A percentile compares a stretch with the other conserved stretches of the same genome.
phyloP scores from a whole-genome alignment of 805 yeast genomes.

The Ogataea pignaliae region DNA sequence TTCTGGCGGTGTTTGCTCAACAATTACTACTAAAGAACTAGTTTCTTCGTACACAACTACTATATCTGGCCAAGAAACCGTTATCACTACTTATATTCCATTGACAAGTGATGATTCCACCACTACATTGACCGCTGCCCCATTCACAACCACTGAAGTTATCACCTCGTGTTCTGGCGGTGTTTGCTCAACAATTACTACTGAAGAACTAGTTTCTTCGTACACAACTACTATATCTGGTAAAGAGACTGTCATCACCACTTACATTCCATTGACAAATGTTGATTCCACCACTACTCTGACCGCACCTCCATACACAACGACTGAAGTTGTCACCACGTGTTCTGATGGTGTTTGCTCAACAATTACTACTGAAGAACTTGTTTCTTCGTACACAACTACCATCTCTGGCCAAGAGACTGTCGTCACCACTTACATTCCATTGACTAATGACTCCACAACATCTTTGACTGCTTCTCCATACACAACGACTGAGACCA shows the following conservation, averaged over 20 bases:
- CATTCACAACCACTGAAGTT: slow-evolving; percentile 8
- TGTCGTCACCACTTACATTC: slow-evolving; percentile 18
- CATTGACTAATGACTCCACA: slow-evolving; percentile 3
- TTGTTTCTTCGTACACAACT: slow-evolving; percentile 21
- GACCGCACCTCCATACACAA: slow-evolving; percentile 9
- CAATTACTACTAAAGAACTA: slow-evolving; percentile 13
- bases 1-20: slow-evolving; percentile 12
- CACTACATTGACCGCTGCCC: slow-evolving; percentile 4
- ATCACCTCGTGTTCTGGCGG: slow-evolving; percentile 2
- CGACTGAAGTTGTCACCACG: slow-evolving; percentile 11
- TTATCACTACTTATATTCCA: slow-evolving; percentile 17
- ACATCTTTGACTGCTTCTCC: slow-evolving; percentile 6
- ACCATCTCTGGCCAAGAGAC: slow-evolving; percentile 15
- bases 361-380: slow-evolving; percentile 12
- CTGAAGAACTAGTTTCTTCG: slow-evolving; percentile 18
- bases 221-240: slow-evolving; percentile 21
- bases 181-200: slow-evolving; percentile 12
- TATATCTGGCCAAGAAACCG: slow-evolving; percentile 14
- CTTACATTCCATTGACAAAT: slow-evolving; percentile 2
- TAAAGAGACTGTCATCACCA: slow-evolving; percentile 6
- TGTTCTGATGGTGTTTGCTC: slow-evolving; percentile 13
- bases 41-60: slow-evolving; percentile 21
- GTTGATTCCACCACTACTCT: slow-evolving; percentile 5
- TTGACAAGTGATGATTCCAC: not conserved
- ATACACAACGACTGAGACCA: slow-evolving; percentile 6